phyloP scores from a whole-genome alignment of 345 rosid genomes.

The Gossypium thurberi region DNA sequence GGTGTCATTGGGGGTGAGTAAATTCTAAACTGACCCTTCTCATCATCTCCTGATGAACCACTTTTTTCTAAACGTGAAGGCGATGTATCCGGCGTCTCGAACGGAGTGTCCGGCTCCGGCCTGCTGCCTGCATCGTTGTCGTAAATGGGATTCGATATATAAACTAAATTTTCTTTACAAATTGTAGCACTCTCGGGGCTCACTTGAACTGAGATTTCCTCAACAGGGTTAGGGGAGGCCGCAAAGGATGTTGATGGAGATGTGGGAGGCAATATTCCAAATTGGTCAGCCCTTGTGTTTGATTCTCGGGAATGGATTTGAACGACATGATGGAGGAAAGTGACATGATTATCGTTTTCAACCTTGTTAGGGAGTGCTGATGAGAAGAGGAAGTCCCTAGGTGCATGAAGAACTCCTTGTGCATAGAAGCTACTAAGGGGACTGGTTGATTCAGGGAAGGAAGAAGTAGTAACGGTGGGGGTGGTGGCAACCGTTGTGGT shows the following conservation, averaged over 20 bases:
- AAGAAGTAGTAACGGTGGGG: conserved; percentile 6
- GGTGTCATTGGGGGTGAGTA: conserved; percentile 36
- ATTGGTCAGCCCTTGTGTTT: conserved; percentile 22
- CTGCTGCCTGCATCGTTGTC: conserved; percentile 35
- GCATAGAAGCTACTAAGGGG: conserved; percentile 43
- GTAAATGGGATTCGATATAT: conserved; percentile 83
- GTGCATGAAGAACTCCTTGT: conserved; percentile 65
- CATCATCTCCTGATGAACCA: conserved; percentile 32
- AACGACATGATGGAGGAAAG: conserved; percentile 19
- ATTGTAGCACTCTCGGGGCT: not conserved
- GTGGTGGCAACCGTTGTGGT: conserved; percentile 12
- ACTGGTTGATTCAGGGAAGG: conserved; percentile 23
- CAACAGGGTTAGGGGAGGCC: conserved; percentile 4
- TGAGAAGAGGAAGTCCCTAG: conserved; percentile 45
- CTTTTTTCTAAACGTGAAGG: conserved; percentile 56
- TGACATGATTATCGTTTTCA: conserved; percentile 11
- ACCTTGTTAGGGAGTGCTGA: conserved; percentile 7
- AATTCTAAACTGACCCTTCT: not conserved
- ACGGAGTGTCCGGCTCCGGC: conserved; percentile 38
- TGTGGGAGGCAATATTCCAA: conserved; percentile 30
- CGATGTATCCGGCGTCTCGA: conserved; percentile 75
- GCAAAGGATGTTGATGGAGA: conserved; percentile 21
- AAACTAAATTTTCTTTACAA: conserved; percentile 36
- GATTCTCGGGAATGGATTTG: conserved; percentile 19
- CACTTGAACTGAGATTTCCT: conserved; percentile 22